Evolutionary conservation across 2,329 filamentous ascomycete genomes (phyloP).

Genomic region (Hypoxylon sp.): DNA sequence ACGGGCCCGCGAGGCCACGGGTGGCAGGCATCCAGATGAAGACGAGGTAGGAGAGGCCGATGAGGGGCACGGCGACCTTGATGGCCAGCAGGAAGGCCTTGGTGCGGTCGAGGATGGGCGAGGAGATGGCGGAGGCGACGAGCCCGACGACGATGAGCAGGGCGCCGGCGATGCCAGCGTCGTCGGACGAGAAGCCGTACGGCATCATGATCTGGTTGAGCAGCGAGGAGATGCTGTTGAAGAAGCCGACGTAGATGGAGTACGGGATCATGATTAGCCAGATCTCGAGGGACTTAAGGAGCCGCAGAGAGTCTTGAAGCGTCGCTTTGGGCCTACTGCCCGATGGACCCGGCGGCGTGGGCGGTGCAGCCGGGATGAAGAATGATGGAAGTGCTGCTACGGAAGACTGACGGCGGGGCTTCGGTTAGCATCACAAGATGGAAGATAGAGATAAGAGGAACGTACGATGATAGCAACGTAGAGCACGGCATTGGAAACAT

Average conservation of each 20-base stretch:
- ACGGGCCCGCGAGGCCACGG: constrained; percentile 74
- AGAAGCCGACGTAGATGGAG: constrained; percentile 87
- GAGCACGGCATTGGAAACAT: constrained; percentile 86
- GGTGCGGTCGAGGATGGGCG: constrained; percentile 86
- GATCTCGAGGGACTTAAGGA: constrained; percentile 77
- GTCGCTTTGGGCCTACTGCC: constrained; percentile 70
- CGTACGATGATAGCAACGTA: constrained; percentile 86
- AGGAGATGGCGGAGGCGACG: constrained; percentile 79
- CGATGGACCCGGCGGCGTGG: constrained; percentile 81
- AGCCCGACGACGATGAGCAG: constrained; percentile 92
- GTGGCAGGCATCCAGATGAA: constrained; percentile 83
- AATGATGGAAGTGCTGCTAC: constrained; percentile 80
- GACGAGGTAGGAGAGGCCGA: constrained; percentile 79
- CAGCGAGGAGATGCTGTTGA: constrained; percentile 91
- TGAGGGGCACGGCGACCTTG: constrained; percentile 80
- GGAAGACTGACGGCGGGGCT: constrained; percentile 53
- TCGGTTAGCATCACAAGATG: neutral
- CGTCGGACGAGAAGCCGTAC: constrained; percentile 85
- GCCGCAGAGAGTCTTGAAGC: constrained; percentile 66
- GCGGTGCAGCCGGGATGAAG: constrained; percentile 82
- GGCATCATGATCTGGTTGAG: constrained; percentile 92
- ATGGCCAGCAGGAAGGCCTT: constrained; percentile 83
- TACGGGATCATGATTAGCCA: constrained; percentile 89
- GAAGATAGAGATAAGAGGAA: constrained; percentile 31
- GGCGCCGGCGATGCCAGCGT: constrained; percentile 91